These are phyloP conservation scores for Cystobasidiopsis lactophilus DNA, from an alignment of 768 basidiomycete species.

Conservation along the genomic window DNA sequence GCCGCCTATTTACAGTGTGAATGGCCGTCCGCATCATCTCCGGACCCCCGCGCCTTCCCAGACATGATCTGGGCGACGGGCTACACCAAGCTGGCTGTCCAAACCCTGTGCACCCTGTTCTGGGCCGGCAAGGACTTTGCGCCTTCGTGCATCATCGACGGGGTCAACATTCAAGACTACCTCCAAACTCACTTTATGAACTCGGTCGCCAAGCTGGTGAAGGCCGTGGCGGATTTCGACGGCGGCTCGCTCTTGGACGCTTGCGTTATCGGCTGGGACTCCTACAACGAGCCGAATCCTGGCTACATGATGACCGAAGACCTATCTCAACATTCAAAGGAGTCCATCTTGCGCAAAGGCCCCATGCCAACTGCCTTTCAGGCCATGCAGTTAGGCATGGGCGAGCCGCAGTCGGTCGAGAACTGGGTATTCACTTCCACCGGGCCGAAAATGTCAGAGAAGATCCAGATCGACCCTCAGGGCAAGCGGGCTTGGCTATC, in stretches of 20 bases:
- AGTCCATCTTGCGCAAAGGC: constrained; percentile 65
- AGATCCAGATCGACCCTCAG: constrained; percentile 60
- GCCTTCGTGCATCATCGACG: constrained; percentile 74
- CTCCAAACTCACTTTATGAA: constrained; percentile 20
- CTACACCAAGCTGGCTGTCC: constrained; percentile 64
- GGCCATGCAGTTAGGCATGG: constrained; percentile 69
- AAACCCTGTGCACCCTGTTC: constrained; percentile 85
- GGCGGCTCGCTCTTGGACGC: constrained; percentile 56
- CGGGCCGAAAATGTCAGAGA: constrained; percentile 53
- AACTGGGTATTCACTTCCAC: constrained; percentile 56
- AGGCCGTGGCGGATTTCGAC: constrained; percentile 26
- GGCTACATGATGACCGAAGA: constrained; percentile 54
- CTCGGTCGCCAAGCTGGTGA: constrained; percentile 16
- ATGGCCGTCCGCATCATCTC: constrained; percentile 41
- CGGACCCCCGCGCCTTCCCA: constrained; percentile 54
- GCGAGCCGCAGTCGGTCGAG: constrained; percentile 55
- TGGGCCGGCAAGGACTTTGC: constrained; percentile 77
- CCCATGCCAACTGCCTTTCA: constrained; percentile 68
- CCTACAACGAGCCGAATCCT: constrained; percentile 80
- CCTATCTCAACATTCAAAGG: constrained; percentile 39
- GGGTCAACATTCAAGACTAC: constrained; percentile 52
- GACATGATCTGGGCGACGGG: constrained; percentile 97
- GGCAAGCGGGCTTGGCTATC: constrained; percentile 59
- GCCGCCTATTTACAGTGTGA: constrained; percentile 73
- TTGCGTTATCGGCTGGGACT: constrained; percentile 91